phyloP scores from a whole-genome alignment of 805 yeast species.

The Kodamaea kakaduensis region DNA sequence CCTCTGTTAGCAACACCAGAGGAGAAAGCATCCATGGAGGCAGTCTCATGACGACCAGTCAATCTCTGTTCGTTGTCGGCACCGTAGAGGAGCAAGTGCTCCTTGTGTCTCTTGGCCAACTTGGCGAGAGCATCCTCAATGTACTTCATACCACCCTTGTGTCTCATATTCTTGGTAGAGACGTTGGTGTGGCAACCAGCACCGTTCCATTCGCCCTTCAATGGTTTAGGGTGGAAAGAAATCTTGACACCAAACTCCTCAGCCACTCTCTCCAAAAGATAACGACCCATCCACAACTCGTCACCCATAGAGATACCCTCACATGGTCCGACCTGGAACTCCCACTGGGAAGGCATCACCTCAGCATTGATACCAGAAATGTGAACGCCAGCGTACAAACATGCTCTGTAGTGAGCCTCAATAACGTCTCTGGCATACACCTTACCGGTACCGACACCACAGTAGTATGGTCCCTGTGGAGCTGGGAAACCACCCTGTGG shows the following conservation, averaged over 20 bases:
- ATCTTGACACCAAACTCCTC: conserved; percentile 99
- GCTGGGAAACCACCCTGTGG: conserved; percentile 99
- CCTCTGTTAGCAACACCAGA: conserved; percentile 99
- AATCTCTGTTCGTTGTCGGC: conserved; percentile 92
- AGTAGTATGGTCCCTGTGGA: conserved; percentile 99
- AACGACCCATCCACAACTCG: conserved; percentile 94
- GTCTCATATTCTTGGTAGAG: conserved; percentile 87
- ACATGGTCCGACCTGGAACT: conserved; percentile 99
- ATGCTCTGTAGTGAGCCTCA: conserved; percentile 99
- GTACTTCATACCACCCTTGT: conserved; percentile 91
- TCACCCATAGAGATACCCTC: conserved; percentile 96
- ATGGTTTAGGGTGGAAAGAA: conserved; percentile 98
- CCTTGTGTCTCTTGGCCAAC: conserved; percentile 92
- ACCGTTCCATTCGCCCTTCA: conserved; percentile 99
- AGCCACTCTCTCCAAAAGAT: conserved; percentile 87
- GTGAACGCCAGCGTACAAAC: conserved; percentile 85
- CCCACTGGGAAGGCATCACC: conserved; percentile 99
- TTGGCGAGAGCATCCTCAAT: conserved; percentile 91
- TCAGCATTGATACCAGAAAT: conserved; percentile 98
- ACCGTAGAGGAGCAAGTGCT: conserved; percentile 94
- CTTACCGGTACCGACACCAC: conserved; percentile 99
- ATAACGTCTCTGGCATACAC: conserved; percentile 97
- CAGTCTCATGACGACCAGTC: conserved; percentile 98
- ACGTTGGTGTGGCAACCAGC: conserved; percentile 99
- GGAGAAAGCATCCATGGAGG: conserved; percentile 84